Base-by-base conservation (phyloP, 2,329 filamentous ascomycete species). In the Aspergillus uvarum region DNA sequence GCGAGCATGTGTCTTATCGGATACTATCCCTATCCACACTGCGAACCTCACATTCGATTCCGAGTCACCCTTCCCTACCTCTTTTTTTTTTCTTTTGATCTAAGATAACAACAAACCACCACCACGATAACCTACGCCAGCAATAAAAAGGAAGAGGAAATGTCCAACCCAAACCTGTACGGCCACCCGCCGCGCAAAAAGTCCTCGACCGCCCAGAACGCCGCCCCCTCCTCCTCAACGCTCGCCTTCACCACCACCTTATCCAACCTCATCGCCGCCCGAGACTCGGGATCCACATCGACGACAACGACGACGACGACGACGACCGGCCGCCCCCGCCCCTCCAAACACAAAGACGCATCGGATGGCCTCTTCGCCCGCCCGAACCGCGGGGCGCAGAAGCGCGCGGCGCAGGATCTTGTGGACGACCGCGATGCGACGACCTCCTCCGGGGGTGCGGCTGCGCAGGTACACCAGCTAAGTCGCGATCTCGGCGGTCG, bases 161-260 rank as follows among this genome's bases (percentile, higher is more conserved):
- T 63, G 60, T 65, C 63, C 22, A 59, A 62, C 35, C 58, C 55
- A 14, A 82, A 70, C 14, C 85, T 97, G 14, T 97, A 97, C 76
- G 92, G 92, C 70, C 84, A 89, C 55, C 85, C 86, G 3, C 42
- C 26, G 57, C 85, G 87, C 42, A 80, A 85, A 11, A 94, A 92
- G 75, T 61, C 73, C 72, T n/a, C n/a, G n/a, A n/a, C n/a, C n/a
- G n/a, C n/a, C 54, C 76, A 62, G 42, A 56, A 79, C 68, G 82
- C 85, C 65, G 88, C 64, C 26, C 82, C 83, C 21, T 86, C 87
- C 19, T 85, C 92, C 19, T 89, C 86, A 54, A 89, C 87, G 49
- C 85, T 96, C 57, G 87, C 92, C 72, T 98, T 99, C 79, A 87
- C 90, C n/a, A 91, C 91, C 11, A 90, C 95, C 65, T 86, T 98